Conservation (phyloP, 192 early-diverging fungal genomes). For the Lobulomyces angularis region DNA sequence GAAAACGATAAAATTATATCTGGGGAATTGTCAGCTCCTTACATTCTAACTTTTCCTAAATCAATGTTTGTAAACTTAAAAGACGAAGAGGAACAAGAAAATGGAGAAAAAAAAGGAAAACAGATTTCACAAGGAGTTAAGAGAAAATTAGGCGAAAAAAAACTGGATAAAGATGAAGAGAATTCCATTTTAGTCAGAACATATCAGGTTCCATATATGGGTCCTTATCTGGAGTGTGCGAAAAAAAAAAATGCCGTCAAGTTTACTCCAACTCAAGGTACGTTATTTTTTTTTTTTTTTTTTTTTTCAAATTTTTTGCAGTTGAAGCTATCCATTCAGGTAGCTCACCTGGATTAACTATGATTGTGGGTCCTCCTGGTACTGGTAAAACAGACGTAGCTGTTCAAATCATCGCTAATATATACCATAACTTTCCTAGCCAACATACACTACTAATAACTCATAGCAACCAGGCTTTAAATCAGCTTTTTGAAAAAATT, state of each 20-base stretch:
- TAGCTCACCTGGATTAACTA: conserved; percentile 68
- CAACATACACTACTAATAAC: conserved; percentile 89
- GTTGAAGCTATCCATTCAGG: conserved; percentile 80
- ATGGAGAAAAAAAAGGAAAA: conserved; percentile 17
- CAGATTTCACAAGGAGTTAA: conserved; percentile 9
- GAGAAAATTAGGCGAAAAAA: conserved; percentile 30
- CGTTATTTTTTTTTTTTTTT: conserved; percentile 3
- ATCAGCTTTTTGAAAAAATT: conserved; percentile 97
- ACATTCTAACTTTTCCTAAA: conserved; percentile 59
- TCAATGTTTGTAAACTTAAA: conserved; percentile 15
- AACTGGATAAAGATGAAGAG: conserved; percentile 10
- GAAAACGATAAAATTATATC: conserved; percentile 17
- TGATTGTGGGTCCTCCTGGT: conserved; percentile 95
- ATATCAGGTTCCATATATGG: conserved; percentile 53
- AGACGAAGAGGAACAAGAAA: conserved; percentile 12
- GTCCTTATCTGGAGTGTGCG: conserved; percentile 61
- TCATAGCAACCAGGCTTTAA: conserved; percentile 96
- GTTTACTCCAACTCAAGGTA: conserved; percentile 78
- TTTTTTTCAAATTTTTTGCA: conserved; percentile 8
- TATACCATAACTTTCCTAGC: conserved; percentile 82
- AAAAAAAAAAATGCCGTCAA: conserved; percentile 57
- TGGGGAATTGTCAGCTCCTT: conserved; percentile 48
- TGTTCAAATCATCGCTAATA: conserved; percentile 88
- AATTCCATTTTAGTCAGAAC: conserved; percentile 47
- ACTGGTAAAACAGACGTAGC: conserved; percentile 98